phyloP scores from a whole-genome alignment of 148 eudicot genomes.

The Vaccinium vitisidaea region DNA sequence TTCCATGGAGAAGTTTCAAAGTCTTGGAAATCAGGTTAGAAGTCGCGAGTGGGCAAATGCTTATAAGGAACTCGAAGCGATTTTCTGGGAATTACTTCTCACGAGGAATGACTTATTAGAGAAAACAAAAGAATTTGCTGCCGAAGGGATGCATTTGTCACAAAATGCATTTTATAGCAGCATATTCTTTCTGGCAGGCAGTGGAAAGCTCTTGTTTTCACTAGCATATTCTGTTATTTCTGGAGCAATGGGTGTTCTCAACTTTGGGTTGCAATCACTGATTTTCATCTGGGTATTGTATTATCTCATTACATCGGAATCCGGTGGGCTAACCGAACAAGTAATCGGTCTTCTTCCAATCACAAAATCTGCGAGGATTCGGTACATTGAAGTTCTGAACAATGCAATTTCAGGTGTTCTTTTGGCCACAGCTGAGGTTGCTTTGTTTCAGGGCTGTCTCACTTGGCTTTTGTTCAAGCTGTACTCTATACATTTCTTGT shows the following conservation, averaged over 20 bases:
- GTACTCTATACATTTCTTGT: constrained; percentile 80
- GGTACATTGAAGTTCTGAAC: constrained; percentile 87
- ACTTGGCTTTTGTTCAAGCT: constrained; percentile 96
- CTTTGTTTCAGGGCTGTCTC: constrained; percentile 86
- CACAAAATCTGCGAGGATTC: constrained; percentile 51
- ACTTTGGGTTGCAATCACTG: constrained; percentile 76
- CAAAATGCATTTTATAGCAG: constrained; percentile 30
- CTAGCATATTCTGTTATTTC: constrained; percentile 67
- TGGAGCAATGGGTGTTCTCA: constrained; percentile 84
- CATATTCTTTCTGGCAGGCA: constrained; percentile 37
- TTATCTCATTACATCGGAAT: constrained; percentile 86
- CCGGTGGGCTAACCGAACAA: constrained; percentile 95
- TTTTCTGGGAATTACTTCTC: constrained; percentile 10
- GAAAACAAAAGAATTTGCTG: constrained; percentile 34
- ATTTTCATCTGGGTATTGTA: constrained; percentile 93
- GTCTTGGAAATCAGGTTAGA: constrained; percentile 64
- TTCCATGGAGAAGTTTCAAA: constrained; percentile 54
- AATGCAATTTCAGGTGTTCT: constrained; percentile 79
- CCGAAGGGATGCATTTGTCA: constrained; percentile 32
- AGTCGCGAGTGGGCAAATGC: background rate
- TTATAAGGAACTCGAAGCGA: constrained; percentile 21
- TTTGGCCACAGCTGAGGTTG: constrained; percentile 78
- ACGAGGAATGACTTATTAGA: constrained; percentile 23
- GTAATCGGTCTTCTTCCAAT: constrained; percentile 77
- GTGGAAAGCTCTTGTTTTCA: constrained; percentile 66